Evolutionary conservation across 2,329 filamentous ascomycete genomes (phyloP).

Genomic region (Alternaria infectoria): DNA sequence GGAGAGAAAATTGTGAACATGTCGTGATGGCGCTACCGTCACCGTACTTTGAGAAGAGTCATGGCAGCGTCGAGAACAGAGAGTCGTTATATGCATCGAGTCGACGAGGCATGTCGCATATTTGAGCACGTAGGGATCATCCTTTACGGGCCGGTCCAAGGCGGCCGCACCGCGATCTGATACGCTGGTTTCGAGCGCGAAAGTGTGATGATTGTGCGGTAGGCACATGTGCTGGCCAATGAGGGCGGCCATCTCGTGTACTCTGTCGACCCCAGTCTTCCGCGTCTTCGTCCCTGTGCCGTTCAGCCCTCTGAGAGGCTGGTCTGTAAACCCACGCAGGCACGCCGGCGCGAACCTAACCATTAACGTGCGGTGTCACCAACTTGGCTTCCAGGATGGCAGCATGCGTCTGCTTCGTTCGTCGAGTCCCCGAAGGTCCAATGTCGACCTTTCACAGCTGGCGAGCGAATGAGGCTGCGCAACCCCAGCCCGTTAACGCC

Average conservation of each 20-base stretch:
- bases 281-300: slow-evolving; percentile 30
- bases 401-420: slow-evolving; percentile 33
- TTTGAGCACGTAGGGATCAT: slow-evolving; percentile 18
- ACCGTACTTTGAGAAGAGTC: slow-evolving; percentile 20
- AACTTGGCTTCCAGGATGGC: slow-evolving; percentile 40
- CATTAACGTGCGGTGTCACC: slow-evolving; percentile 40
- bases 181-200: slow-evolving; percentile 18
- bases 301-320: slow-evolving; percentile 34
- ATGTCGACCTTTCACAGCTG: slow-evolving; percentile 29
- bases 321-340: slow-evolving; percentile 38
- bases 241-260: slow-evolving; percentile 20
- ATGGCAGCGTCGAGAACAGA: slow-evolving; percentile 8
- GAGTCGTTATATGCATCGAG: slow-evolving; percentile 21
- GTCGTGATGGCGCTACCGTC: slow-evolving; percentile 22
- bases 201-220: slow-evolving; percentile 35
- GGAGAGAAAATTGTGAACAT: background rate
- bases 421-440: slow-evolving; percentile 34
- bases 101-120: slow-evolving; percentile 16
- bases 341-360: slow-evolving; percentile 44
- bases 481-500: slow-evolving; percentile 44
- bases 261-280: slow-evolving; percentile 27
- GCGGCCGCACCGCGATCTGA: slow-evolving; percentile 27
- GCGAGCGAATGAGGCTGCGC: slow-evolving; percentile 37
- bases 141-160: slow-evolving; percentile 34
- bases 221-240: slow-evolving; percentile 14